Evolutionary conservation across 768 basidiomycete genomes (phyloP).

Genomic region (Kwoniella dendrophila): DNA sequence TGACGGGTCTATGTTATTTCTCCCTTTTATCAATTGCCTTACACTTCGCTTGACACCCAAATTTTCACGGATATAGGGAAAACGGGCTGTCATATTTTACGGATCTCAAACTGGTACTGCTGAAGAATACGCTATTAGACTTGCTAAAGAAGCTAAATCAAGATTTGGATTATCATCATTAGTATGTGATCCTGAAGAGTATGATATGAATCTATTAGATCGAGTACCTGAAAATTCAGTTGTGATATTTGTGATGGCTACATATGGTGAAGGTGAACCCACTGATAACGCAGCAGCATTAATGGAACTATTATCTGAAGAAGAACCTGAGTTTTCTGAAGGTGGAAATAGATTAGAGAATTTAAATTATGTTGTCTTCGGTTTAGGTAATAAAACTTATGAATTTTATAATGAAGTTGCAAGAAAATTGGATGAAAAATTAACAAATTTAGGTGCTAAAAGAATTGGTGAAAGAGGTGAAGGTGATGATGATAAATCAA

Average conservation of each 20-base stretch:
- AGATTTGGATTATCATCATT: slow-evolving; percentile 93
- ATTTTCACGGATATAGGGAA: slow-evolving; percentile 6
- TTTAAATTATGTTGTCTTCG: slow-evolving; percentile 92
- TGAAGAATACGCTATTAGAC: slow-evolving; percentile 91
- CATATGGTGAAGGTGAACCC: slow-evolving; percentile 98
- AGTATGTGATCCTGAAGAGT: slow-evolving; percentile 98
- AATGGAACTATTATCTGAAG: slow-evolving; percentile 86
- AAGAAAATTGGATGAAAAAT: slow-evolving; percentile 70
- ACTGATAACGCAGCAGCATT: slow-evolving; percentile 96
- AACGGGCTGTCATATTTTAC: slow-evolving; percentile 75
- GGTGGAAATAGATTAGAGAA: slow-evolving; percentile 67
- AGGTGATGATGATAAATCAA: slow-evolving; percentile 98
- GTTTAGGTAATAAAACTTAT: slow-evolving; percentile 73
- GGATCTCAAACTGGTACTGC: slow-evolving; percentile 98
- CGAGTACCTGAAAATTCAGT: slow-evolving; percentile 81
- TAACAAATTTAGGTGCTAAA: slow-evolving; percentile 76
- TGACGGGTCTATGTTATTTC: too few relatives aligned
- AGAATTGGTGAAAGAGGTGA: slow-evolving; percentile 89
- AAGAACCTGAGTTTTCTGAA: slow-evolving; percentile 81
- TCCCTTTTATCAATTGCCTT: too few relatives aligned
- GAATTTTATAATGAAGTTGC: slow-evolving; percentile 95
- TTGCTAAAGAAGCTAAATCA: slow-evolving; percentile 96
- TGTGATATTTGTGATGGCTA: slow-evolving; percentile 94
- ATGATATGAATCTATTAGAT: slow-evolving; percentile 96
- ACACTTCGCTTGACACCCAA: not conserved